phyloP scores from a whole-genome alignment of 2,329 filamentous ascomycete species.

The Huntiella savannae region DNA sequence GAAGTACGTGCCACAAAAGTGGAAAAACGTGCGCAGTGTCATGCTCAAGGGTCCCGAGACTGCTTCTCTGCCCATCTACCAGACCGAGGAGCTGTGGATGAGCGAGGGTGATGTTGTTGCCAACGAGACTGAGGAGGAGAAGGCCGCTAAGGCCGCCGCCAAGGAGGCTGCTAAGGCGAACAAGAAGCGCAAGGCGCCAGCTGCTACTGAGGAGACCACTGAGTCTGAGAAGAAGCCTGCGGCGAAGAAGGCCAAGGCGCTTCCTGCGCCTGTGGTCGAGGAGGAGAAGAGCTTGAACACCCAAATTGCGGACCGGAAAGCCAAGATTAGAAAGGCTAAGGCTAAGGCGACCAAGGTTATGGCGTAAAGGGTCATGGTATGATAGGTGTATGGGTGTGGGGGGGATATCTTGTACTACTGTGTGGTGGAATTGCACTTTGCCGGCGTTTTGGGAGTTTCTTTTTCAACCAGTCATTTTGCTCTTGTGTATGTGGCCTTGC shows the following conservation, averaged over 20 bases:
- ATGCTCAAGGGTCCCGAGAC: constrained; percentile 86
- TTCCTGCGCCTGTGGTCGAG: constrained; percentile 13
- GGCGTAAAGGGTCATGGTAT: background rate
- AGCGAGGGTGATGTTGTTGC: constrained; percentile 59
- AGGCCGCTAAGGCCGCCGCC: constrained; percentile 24
- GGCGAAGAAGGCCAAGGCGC: constrained; percentile 27
- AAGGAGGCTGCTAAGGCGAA: constrained; percentile 30
- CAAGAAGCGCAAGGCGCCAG: constrained; percentile 32
- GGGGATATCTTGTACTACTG: background rate
- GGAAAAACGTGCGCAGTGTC: constrained; percentile 66
- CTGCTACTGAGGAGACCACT: constrained; percentile 11
- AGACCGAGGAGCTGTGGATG: constrained; percentile 79
- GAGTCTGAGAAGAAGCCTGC: constrained; percentile 17
- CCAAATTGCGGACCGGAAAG: constrained; percentile 41
- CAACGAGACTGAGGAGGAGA: constrained; percentile 29
- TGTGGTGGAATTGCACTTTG: constrained; percentile 9
- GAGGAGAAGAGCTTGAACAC: constrained; percentile 35
- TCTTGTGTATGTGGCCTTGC: constrained; percentile 1
- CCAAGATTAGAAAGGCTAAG: constrained; percentile 40
- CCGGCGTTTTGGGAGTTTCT: constrained; percentile 11
- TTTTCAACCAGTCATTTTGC: constrained; percentile 7
- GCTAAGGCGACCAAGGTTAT: constrained; percentile 10
- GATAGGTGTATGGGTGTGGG: background rate
- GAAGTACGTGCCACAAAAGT: constrained; percentile 68
- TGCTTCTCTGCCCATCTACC: constrained; percentile 79